These are phyloP conservation scores for Pinus albicaulis DNA, from an alignment of 75 land plant species.

Conservation along the genomic window DNA sequence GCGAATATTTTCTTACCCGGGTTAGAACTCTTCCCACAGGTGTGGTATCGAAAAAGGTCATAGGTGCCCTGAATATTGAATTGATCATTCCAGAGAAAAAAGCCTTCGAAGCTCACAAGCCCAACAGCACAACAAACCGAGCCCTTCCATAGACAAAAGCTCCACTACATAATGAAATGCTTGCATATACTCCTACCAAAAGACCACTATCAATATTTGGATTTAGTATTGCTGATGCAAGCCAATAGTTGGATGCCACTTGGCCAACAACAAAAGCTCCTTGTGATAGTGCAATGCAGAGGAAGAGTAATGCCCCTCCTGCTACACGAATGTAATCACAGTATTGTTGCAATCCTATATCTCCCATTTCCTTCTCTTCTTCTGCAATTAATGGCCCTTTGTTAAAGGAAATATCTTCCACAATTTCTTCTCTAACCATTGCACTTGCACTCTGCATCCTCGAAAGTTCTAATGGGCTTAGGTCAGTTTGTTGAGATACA, in stretches of 20 bases:
- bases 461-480: not conserved
- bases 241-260: conserved; percentile 58
- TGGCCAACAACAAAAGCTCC: conserved; percentile 48
- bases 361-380: conserved; percentile 63
- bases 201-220: conserved; percentile 19
- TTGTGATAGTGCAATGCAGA: conserved; percentile 24
- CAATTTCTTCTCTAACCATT: conserved; percentile 6
- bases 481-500: conserved; percentile 4
- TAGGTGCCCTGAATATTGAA: conserved; percentile 76
- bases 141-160: conserved; percentile 50
- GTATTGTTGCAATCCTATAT: conserved; percentile 61
- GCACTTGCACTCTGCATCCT: not conserved
- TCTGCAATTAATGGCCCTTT: conserved; percentile 53
- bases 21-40: conserved; percentile 79
- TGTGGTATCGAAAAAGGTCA: conserved; percentile 82
- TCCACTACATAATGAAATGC: conserved; percentile 34
- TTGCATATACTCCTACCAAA: conserved; percentile 58
- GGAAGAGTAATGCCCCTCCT: conserved; percentile 20
- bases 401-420: conserved; percentile 16
- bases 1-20: conserved; percentile 40
- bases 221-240: conserved; percentile 43
- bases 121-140: conserved; percentile 29
- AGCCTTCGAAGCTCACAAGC: conserved; percentile 63
- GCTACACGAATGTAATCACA: conserved; percentile 44
- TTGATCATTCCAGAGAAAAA: conserved; percentile 59